Base-by-base conservation (phyloP, 768 basidiomycete genomes). In the Psilocybe cyanescens region DNA sequence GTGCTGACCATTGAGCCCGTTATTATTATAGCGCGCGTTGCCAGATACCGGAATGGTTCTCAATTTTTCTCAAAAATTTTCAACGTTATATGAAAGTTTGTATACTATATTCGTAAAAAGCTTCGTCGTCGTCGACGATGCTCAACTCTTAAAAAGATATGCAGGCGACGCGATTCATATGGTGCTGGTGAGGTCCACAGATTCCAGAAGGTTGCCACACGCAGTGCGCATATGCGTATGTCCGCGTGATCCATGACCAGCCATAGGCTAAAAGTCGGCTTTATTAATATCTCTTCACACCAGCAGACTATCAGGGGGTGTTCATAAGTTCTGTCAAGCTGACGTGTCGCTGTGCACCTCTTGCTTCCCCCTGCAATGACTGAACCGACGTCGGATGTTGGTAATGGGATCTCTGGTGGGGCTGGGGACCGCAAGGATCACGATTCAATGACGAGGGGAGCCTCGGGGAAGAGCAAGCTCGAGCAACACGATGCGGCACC, bases 401-500 rank as follows among this genome's bases (percentile, higher is more conserved):
- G 39, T 31, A 6, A 29, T 33, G 41, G 14, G 41, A 35, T n/a
- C 6, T 44, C n/a, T 5, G 1, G 9, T 44, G 4, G 7, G 11
- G 14, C 41, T 14, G 41, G 41, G 2, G 9, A 44, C 11, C 30
- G 2, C 50, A 35, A 53, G 14, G 51, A 37, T n/a, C 14, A 0
- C 14, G 24, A 17, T 6, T 4, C 8, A 4, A 4, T 1, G n/a
- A 4, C 30, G n/a, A 19, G 30, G n/a, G 28, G 17, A 30, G n/a
- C 41, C 6, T 12, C 29, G 4, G 16, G 24, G 29, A n/a, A 37
- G 35, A 29, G 46, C 31, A 30, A 8, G 3, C 47, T 30, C 2
- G 30, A 0, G n/a, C 55, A 11, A 7, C 55, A 56, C 16, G 55
- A 56, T 4, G 11, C 61, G 14, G 57, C 65, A 12, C 59, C 67